These are phyloP conservation scores for Yarrowia deformans DNA, from an alignment of 805 yeast species.

Conservation along the genomic window DNA sequence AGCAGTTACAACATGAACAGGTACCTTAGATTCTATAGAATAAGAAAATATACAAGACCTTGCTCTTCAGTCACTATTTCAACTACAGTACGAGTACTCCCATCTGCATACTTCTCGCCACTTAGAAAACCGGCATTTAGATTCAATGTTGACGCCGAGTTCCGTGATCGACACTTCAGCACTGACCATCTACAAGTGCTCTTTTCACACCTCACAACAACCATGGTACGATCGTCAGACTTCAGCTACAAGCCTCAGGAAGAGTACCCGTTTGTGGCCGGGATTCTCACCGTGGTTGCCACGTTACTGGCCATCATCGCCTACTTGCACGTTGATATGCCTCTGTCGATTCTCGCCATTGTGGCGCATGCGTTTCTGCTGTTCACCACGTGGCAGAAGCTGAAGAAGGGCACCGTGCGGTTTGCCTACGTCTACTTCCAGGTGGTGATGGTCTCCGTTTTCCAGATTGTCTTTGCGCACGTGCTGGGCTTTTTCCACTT, in stretches of 20 bases:
- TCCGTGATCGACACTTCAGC: no score
- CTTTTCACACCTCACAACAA: background rate
- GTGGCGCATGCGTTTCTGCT: constrained; percentile 15
- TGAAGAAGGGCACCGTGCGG: background rate
- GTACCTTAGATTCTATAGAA: no score
- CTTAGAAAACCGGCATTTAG: no score
- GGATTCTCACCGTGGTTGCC: background rate
- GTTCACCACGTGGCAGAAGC: constrained; percentile 1
- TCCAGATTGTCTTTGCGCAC: constrained; percentile 15
- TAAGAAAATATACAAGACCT: no score
- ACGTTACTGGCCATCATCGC: constrained; percentile 9
- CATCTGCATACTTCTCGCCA: no score
- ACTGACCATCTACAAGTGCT: no score
- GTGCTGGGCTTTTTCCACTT: constrained; percentile 17
- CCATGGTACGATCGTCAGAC: no score
- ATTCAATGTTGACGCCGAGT: no score
- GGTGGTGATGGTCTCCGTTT: constrained; percentile 10
- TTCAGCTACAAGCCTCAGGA: constrained; percentile 27
- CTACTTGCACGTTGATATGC: constrained; percentile 13
- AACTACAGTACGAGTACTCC: no score
- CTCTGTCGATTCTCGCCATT: constrained; percentile 10
- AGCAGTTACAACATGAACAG: no score
- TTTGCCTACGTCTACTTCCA: constrained; percentile 15
- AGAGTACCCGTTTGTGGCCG: constrained; percentile 24
- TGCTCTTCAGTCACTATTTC: no score